Conservation (phyloP, 2,329 filamentous ascomycete genomes). For the Bipolaris sorokiniana region DNA sequence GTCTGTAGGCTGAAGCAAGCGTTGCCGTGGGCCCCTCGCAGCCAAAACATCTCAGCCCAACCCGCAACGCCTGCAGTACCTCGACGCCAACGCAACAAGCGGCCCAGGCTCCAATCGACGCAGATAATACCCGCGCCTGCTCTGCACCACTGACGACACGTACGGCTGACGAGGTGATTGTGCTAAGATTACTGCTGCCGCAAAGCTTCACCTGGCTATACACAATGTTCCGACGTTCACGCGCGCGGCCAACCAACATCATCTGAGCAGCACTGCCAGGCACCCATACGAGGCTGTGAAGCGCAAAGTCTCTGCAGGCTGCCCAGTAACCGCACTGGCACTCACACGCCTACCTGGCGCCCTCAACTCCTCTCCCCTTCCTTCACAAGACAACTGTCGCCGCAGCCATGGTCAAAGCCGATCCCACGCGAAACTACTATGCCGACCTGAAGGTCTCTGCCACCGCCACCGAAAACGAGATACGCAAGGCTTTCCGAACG, state of each 20-base stretch:
- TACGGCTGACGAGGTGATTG: conserved; percentile 29
- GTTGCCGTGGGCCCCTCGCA: conserved; percentile 23
- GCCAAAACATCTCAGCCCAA: conserved; percentile 29
- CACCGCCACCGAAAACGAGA: conserved; percentile 72
- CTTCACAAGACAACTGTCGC: not conserved
- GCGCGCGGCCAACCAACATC: conserved; percentile 37
- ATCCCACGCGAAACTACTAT: conserved; percentile 79
- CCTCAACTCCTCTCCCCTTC: conserved; percentile 2
- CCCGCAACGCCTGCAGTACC: conserved; percentile 25
- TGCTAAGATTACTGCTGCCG: conserved; percentile 16
- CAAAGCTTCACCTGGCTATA: conserved; percentile 9
- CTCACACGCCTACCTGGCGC: conserved; percentile 5
- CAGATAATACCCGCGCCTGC: conserved; percentile 13
- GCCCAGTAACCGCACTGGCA: conserved; percentile 25
- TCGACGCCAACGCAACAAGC: conserved; percentile 26
- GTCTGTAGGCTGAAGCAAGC: conserved; percentile 14
- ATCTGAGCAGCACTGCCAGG: conserved; percentile 45
- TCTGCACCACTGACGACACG: conserved; percentile 25
- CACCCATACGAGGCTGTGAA: conserved; percentile 29
- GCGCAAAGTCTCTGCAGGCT: conserved; percentile 11
- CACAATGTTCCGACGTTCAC: conserved; percentile 38
- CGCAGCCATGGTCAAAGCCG: conserved; percentile 67
- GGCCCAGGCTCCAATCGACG: conserved; percentile 24
- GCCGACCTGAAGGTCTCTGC: conserved; percentile 76
- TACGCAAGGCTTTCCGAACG: conserved; percentile 86